These are phyloP conservation scores for Aspergillus sp. DNA, from an alignment of 2,329 filamentous ascomycete genomes.

Conservation along the genomic window DNA sequence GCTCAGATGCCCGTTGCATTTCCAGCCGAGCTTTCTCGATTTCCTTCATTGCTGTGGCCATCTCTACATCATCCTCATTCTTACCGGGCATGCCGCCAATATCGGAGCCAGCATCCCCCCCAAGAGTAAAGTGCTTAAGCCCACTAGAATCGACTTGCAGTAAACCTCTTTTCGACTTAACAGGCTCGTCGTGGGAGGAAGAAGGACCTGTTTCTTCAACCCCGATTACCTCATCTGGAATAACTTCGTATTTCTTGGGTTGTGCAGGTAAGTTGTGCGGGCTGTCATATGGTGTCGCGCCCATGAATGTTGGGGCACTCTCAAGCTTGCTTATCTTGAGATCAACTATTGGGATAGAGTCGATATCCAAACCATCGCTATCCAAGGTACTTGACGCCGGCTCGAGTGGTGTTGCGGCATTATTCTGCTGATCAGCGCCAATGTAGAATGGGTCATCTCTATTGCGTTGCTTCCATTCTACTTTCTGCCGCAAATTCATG, in stretches of 20 bases:
- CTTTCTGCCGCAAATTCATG: slow-evolving; percentile 70
- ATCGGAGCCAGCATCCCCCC: slow-evolving; percentile 23
- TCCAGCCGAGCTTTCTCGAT: slow-evolving; percentile 83
- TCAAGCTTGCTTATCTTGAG: slow-evolving; percentile 68
- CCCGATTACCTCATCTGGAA: slow-evolving; percentile 71
- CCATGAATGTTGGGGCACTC: slow-evolving; percentile 6
- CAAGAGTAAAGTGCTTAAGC: slow-evolving; percentile 70
- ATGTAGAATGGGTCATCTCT: slow-evolving; percentile 98
- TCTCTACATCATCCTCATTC: slow-evolving; percentile 79
- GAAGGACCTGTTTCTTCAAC: slow-evolving; percentile 39
- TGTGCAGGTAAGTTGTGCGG: slow-evolving; percentile 39
- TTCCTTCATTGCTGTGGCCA: slow-evolving; percentile 83
- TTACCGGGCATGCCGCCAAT: slow-evolving; percentile 57
- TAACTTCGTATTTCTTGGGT: slow-evolving; percentile 65
- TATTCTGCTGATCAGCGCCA: slow-evolving; percentile 52
- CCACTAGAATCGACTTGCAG: slow-evolving; percentile 86
- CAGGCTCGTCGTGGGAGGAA: slow-evolving; percentile 29
- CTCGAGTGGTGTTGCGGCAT: slow-evolving; percentile 73
- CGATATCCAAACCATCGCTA: slow-evolving; percentile 79
- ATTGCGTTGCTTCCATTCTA: slow-evolving; percentile 77
- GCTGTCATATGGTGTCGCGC: slow-evolving; percentile 21
- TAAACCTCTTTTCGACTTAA: slow-evolving; percentile 61
- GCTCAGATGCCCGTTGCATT: slow-evolving; percentile 62
- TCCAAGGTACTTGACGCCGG: slow-evolving; percentile 72
- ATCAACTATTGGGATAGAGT: slow-evolving; percentile 94